Evolutionary conservation across 768 basidiomycete species (phyloP).

Genomic region (Auricularia sp.): DNA sequence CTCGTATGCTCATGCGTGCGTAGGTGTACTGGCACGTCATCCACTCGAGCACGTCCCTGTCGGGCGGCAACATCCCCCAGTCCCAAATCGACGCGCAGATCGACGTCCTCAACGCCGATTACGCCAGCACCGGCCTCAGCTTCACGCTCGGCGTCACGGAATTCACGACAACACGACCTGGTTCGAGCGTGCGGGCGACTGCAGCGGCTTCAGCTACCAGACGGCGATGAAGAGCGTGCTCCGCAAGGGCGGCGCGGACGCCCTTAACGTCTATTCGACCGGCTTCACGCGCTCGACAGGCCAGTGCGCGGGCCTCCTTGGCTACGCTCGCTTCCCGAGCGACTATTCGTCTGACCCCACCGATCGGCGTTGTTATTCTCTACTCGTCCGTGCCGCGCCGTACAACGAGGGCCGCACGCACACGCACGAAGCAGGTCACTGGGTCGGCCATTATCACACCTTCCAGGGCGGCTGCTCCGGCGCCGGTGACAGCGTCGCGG

Average conservation of each 20-base stretch:
- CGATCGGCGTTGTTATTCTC: constrained; percentile 36
- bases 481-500: constrained; percentile 14
- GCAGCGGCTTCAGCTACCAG: constrained; percentile 25
- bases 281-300: neutral
- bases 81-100: constrained; percentile 29
- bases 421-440: constrained; percentile 51
- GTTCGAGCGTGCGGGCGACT: constrained; percentile 35
- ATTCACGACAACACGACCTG: constrained; percentile 37
- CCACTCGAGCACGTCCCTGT: neutral
- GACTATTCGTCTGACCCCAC: constrained; percentile 28
- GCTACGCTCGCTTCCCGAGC: constrained; percentile 45
- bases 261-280: constrained; percentile 40
- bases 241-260: constrained; percentile 29
- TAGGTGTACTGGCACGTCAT: neutral
- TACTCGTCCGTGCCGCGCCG: constrained; percentile 24
- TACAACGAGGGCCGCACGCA: constrained; percentile 35
- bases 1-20: neutral
- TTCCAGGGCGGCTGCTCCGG: constrained; percentile 30
- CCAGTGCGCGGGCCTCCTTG: constrained; percentile 32
- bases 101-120: constrained; percentile 33
- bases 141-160: constrained; percentile 33
- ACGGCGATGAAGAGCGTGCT: constrained; percentile 40
- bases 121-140: constrained; percentile 26
- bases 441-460: constrained; percentile 50
- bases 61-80: neutral